These are phyloP conservation scores for Pythium monospermum DNA, from an alignment of 352 stramenopile species.

Conservation along the genomic window DNA sequence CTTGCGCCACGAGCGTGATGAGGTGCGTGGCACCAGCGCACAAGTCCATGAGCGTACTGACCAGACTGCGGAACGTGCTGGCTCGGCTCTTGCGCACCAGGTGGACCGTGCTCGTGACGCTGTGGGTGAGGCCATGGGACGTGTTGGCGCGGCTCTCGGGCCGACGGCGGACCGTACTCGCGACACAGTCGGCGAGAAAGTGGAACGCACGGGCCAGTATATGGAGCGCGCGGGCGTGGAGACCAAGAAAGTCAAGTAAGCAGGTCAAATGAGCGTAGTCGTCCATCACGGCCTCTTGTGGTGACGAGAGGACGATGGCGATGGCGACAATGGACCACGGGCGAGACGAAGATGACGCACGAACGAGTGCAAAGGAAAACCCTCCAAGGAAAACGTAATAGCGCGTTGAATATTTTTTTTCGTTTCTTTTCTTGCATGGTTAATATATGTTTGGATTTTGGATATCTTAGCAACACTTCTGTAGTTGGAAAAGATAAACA, in stretches of 20 bases:
- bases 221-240: conserved; percentile 1
- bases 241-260: conserved; percentile 18
- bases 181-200: not conserved
- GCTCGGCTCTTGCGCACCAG: conserved; percentile 31
- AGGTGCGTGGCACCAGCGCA: conserved; percentile 4
- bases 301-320: no score
- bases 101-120: conserved; percentile 4
- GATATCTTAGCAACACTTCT: no score
- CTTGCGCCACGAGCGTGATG: conserved; percentile 29
- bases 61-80: conserved; percentile 2
- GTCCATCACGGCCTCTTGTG: no score
- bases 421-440: no score
- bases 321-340: no score
- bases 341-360: no score
- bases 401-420: no score
- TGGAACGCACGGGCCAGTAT: conserved; percentile 3
- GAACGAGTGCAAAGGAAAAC: no score
- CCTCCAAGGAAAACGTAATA: no score
- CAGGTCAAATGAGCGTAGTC: no score
- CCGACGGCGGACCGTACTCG: not conserved
- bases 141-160: no score
- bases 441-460: not conserved
- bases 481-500: no score
- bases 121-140: conserved; percentile 5
- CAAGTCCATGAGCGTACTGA: conserved; percentile 8